Evolutionary conservation across 2,329 filamentous ascomycete genomes (phyloP), one percentile per base, ranked within the genome.

Genomic region (Fonsecaea erecta): DNA sequence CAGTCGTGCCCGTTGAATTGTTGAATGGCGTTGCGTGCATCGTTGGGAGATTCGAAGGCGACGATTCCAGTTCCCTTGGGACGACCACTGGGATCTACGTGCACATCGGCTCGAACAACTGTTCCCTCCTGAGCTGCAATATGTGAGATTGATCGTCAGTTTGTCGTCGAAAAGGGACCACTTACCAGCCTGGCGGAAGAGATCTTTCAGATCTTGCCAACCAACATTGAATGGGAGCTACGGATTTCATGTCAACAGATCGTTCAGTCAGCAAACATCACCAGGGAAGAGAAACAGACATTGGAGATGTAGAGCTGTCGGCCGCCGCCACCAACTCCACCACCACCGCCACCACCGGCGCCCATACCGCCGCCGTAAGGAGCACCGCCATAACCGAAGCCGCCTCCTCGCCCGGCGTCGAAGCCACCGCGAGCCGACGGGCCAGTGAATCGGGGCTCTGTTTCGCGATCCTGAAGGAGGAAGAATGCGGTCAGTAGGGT

Each of bases 1-100:
- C 95, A 99, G 70, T 99, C 95, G 77, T 97, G 98, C 65, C 95
- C 95, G 76, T 98, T 97, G 84, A 98, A 99, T 72, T 97, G 93
- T 75, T 93, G 89, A 71, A 99, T 99, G 24, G 95, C 95, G 75
- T 93, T 97, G 71, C 93, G 92, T 48, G 95, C 94, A 79, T 99
- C 95, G 65, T 98, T 93, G 1, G 93, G 88, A 64, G 89, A 94
- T 77, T 99, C 95, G 77, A 97, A 99, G 48, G 95, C 93, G 67
- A 99, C 95, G 64, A 98, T 96, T 71, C 95, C 95, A 57, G 95
- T 97, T 61, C 95, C 95, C 82, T 98, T 99, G 55, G 95, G 93
- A 70, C 93, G 89, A 69, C 95, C 94, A 74, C 97, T 94, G 12
- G 91, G 92, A 61, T 93, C 92, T 67, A 92, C 84, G 78, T 99